Base-by-base conservation (phyloP, 1,284 basidiomycete genomes). In the Ceratobasidium papillatum region DNA sequence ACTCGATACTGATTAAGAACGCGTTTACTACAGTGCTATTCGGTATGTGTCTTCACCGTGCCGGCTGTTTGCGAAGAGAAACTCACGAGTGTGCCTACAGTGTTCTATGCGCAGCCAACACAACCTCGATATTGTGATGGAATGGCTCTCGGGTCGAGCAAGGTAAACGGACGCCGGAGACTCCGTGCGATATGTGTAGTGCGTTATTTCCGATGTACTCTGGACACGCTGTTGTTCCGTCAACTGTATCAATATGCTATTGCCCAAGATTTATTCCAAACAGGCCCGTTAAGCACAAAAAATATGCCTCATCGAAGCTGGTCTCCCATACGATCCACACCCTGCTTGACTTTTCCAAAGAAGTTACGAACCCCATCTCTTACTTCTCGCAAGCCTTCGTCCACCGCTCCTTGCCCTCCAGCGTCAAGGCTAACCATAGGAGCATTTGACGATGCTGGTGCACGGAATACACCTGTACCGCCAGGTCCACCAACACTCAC, bases 31-130 rank as follows among this genome's bases (percentile, higher is more conserved):
- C 75, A 94, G 93, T 93, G 92, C 79, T 94, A 94, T 81, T 93
- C 91, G 76, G 92, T 94, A 82, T 76, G 89, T 81, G 0, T 30
- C 38, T 19, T 7, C 62, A 74, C 68, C 78, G 34, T 51, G n/a
- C 38, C 22, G 54, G 78, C 77, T 79, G 80, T 75, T 80, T 81
- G 43, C 72, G 83, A 79, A 45, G 80, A 25, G 19, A n/a, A 30
- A 36, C 65, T 75, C 41, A 74, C 74, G 61, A 59, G 32, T 4
- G 22, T 49, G 36, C 19, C 12, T 74, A 0, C 77, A 94, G 93
- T 94, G 93, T 81, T 95, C 94, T 19, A 95, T 96, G 91, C 96
- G 96, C 83, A 95, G 91, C 78, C 94, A 95, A 82, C 93, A 96
- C 81, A 98, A 98, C 80, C 85, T 98, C 68, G 86, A 86, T 77